Percentiles rank a stretch among this genome's conserved stretches.
Evolutionary conservation across 2,329 filamentous ascomycete genomes (phyloP).

Genomic region (Aspergillus viridinutans): DNA sequence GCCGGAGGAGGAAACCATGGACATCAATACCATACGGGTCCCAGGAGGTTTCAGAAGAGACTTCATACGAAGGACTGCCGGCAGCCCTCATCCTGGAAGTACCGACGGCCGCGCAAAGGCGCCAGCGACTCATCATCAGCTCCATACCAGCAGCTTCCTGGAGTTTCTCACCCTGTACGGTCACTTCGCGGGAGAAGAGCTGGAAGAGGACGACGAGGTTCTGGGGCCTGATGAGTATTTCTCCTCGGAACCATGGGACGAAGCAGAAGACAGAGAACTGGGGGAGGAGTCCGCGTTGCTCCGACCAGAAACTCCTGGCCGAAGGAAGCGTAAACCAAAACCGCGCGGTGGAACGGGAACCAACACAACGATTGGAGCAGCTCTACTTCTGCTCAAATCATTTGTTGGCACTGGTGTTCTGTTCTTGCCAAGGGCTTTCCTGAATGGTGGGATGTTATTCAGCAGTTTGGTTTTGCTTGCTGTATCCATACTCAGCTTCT

Average conservation of each 20-base stretch:
- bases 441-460: slow-evolving; percentile 97
- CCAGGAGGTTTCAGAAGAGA: slow-evolving; percentile 92
- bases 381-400: slow-evolving; percentile 85
- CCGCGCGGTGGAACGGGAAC: slow-evolving; percentile 68
- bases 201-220: slow-evolving; percentile 94
- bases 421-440: slow-evolving; percentile 85
- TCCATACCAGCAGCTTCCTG: slow-evolving; percentile 88
- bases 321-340: slow-evolving; percentile 72
- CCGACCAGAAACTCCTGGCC: slow-evolving; percentile 62
- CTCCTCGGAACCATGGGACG: slow-evolving; percentile 66
- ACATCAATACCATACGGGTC: slow-evolving; percentile 87
- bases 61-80: slow-evolving; percentile 73
- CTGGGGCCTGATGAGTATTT: slow-evolving; percentile 88
- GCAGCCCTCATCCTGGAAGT: slow-evolving; percentile 54
- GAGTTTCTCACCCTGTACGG: slow-evolving; percentile 95
- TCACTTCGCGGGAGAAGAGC: slow-evolving; percentile 93
- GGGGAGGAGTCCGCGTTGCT: slow-evolving; percentile 84
- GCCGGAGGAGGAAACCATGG: slow-evolving; percentile 72
- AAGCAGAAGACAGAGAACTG: slow-evolving; percentile 63
- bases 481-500: slow-evolving; percentile 85
- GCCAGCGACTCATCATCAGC: slow-evolving; percentile 48
- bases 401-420: slow-evolving; percentile 96
- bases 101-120: slow-evolving; percentile 32
- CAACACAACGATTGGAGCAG: slow-evolving; percentile 73
- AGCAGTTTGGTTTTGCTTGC: slow-evolving; percentile 84